These are phyloP conservation scores for Calonectria hongkongensis DNA, from an alignment of 2,329 filamentous ascomycete species.

Conservation along the genomic window DNA sequence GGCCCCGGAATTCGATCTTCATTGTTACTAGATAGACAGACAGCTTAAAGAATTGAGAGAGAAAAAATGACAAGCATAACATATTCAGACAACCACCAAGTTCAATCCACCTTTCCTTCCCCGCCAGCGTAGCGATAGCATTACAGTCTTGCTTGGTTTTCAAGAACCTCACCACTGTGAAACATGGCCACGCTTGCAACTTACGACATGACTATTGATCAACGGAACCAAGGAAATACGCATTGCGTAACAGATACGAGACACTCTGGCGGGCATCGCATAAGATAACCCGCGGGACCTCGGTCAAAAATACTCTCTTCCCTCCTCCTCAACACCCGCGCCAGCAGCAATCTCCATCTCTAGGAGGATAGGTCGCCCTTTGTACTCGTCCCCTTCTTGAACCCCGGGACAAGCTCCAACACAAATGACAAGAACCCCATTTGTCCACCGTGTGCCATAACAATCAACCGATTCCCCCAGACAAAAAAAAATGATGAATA, in stretches of 20 bases:
- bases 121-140: slow-evolving; percentile 37
- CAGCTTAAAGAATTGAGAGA: slow-evolving; percentile 17
- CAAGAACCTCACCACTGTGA: slow-evolving; percentile 1
- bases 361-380: slow-evolving; percentile 23
- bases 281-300: slow-evolving; percentile 35
- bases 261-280: slow-evolving; percentile 30
- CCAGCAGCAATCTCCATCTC: slow-evolving; percentile 17
- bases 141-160: slow-evolving; percentile 38
- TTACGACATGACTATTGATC: slow-evolving; percentile 25
- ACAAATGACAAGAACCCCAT: slow-evolving; percentile 39
- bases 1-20: slow-evolving; percentile 9
- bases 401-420: slow-evolving; percentile 29
- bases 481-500: slow-evolving; percentile 28
- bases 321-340: slow-evolving; percentile 18
- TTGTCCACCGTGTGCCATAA: slow-evolving; percentile 45
- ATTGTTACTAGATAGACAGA: slow-evolving; percentile 19
- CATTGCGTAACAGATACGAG: slow-evolving; percentile 30
- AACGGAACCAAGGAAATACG: slow-evolving; percentile 26
- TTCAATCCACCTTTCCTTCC: neutral
- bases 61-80: slow-evolving; percentile 30
- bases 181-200: slow-evolving; percentile 11
- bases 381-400: slow-evolving; percentile 1
- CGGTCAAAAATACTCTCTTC: slow-evolving; percentile 22
- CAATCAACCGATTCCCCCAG: slow-evolving; percentile 45
- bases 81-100: slow-evolving; percentile 39